Conservation (phyloP, 2,329 filamentous ascomycete species). For the Ascochyta koolunga region DNA sequence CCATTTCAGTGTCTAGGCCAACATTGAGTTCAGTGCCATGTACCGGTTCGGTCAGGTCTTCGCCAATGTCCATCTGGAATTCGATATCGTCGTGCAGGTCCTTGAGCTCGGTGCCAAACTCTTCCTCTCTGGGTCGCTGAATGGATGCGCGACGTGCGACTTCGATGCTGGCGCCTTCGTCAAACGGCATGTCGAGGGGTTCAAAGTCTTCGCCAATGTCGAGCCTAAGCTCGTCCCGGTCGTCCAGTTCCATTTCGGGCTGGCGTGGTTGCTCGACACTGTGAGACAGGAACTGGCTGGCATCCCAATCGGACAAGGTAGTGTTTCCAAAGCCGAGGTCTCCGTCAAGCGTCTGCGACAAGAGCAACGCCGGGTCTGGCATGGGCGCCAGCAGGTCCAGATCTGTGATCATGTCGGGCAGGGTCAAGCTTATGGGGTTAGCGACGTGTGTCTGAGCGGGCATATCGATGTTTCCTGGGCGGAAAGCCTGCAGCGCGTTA, state of each 20-base stretch:
- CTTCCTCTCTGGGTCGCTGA: slow-evolving; percentile 50
- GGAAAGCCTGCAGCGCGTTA: slow-evolving; percentile 70
- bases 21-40: slow-evolving; percentile 28
- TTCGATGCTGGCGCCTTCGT: slow-evolving; percentile 72
- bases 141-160: slow-evolving; percentile 83
- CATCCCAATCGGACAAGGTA: slow-evolving; percentile 60
- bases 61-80: slow-evolving; percentile 52
- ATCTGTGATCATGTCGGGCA: slow-evolving; percentile 91
- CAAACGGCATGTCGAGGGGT: slow-evolving; percentile 18
- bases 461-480: slow-evolving; percentile 94
- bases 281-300: slow-evolving; percentile 80
- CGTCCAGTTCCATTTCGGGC: slow-evolving; percentile 53
- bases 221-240: slow-evolving; percentile 64
- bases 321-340: slow-evolving; percentile 47
- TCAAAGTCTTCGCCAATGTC: slow-evolving; percentile 65
- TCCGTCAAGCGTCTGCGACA: slow-evolving; percentile 70
- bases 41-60: slow-evolving; percentile 35
- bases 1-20: slow-evolving; percentile 53
- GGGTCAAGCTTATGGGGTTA: slow-evolving; percentile 82
- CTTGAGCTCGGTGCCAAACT: slow-evolving; percentile 58
- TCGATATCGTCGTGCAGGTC: slow-evolving; percentile 56
- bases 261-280: slow-evolving; percentile 62
- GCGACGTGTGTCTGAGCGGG: slow-evolving; percentile 77
- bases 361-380: slow-evolving; percentile 83
- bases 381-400: slow-evolving; percentile 80